Evolutionary conservation across 2,329 filamentous ascomycete species (phyloP).

Genomic region (Fusarium burgessii): DNA sequence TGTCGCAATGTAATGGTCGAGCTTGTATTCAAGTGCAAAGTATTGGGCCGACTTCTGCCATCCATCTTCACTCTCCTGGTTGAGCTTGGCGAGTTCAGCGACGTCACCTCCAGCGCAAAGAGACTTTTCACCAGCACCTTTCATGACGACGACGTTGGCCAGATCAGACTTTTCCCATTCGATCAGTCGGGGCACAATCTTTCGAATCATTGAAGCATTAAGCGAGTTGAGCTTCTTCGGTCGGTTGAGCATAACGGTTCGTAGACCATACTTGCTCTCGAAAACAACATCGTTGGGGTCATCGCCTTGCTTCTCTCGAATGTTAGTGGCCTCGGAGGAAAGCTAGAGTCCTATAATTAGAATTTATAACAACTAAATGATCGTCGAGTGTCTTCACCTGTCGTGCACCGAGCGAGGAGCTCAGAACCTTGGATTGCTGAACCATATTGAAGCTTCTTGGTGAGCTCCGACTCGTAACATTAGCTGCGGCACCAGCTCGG

Average conservation of each 20-base stretch:
- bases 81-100: slow-evolving; percentile 78
- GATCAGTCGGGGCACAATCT: slow-evolving; percentile 88
- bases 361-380: background rate
- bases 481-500: slow-evolving; percentile 66
- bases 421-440: slow-evolving; percentile 79
- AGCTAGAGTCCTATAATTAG: slow-evolving; percentile 47
- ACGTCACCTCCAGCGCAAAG: slow-evolving; percentile 97
- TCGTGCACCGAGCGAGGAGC: slow-evolving; percentile 63
- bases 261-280: slow-evolving; percentile 86
- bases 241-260: slow-evolving; percentile 93
- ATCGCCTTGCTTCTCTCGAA: slow-evolving; percentile 73
- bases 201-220: slow-evolving; percentile 93
- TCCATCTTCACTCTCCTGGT: slow-evolving; percentile 74
- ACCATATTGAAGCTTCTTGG: slow-evolving; percentile 73
- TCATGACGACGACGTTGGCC: slow-evolving; percentile 92
- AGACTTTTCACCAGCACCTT: slow-evolving; percentile 85
- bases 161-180: slow-evolving; percentile 97
- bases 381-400: slow-evolving; percentile 42
- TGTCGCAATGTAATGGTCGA: slow-evolving; percentile 95
- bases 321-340: slow-evolving; percentile 51
- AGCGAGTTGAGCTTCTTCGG: slow-evolving; percentile 92
- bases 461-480: slow-evolving; percentile 57
- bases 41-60: slow-evolving; percentile 83
- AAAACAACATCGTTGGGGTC: slow-evolving; percentile 93
- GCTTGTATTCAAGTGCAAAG: slow-evolving; percentile 94